phyloP scores from a whole-genome alignment of 768 basidiomycete genomes.

The Boletus eberwhitei region DNA sequence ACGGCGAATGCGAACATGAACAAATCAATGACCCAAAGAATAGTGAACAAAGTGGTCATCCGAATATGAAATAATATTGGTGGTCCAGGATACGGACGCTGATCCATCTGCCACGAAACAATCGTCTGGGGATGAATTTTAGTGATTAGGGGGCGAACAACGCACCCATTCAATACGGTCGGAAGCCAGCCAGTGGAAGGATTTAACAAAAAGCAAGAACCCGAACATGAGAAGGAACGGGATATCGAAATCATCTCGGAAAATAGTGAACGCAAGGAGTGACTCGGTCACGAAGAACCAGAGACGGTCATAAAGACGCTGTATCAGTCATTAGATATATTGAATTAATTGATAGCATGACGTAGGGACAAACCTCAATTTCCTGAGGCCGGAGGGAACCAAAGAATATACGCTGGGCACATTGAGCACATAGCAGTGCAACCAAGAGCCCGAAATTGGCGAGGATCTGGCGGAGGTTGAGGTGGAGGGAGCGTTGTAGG shows the following conservation, averaged over 20 bases:
- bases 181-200: slow-evolving; percentile 95
- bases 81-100: slow-evolving; percentile 84
- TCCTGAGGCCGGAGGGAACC: slow-evolving; percentile 83
- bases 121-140: background rate
- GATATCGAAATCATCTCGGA: slow-evolving; percentile 92
- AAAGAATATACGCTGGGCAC: slow-evolving; percentile 87
- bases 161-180: slow-evolving; percentile 96
- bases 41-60: slow-evolving; percentile 66
- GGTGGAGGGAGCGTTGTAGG: background rate
- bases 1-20: slow-evolving; percentile 77
- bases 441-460: slow-evolving; percentile 87
- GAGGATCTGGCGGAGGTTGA: slow-evolving; percentile 55
- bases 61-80: slow-evolving; percentile 81
- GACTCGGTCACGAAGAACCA: slow-evolving; percentile 99
- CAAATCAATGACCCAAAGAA: slow-evolving; percentile 74
- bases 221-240: slow-evolving; percentile 92
- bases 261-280: slow-evolving; percentile 93
- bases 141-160: slow-evolving; percentile 5
- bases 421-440: slow-evolving; percentile 70
- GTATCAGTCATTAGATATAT: background rate
- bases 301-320: slow-evolving; percentile 93
- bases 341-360: background rate
- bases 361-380: slow-evolving; percentile 66
- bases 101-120: slow-evolving; percentile 83
- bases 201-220: slow-evolving; percentile 91